Conservation (phyloP, 805 yeast genomes). For the Saturnispora diversa region DNA sequence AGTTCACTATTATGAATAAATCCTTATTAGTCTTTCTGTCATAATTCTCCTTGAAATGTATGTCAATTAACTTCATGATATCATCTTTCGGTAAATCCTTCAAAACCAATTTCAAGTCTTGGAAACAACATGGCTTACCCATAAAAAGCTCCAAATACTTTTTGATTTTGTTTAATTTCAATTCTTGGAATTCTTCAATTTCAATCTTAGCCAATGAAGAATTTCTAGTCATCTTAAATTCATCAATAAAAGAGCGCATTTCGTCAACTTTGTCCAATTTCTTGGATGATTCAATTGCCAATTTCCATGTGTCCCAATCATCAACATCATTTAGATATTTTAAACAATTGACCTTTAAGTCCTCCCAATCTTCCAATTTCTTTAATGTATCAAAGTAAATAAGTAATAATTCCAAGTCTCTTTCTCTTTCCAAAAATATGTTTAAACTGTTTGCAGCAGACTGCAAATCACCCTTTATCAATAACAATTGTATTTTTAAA, state of each 20-base stretch:
- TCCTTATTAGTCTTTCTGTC: conserved; percentile 18
- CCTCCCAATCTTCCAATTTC: conserved; percentile 34
- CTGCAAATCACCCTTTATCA: conserved; percentile 28
- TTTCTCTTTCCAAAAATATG: conserved; percentile 30
- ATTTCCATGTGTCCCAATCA: conserved; percentile 72
- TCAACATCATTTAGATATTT: conserved; percentile 47
- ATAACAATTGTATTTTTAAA: conserved; percentile 46
- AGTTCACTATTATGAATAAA: conserved; percentile 25
- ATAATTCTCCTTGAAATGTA: conserved; percentile 9
- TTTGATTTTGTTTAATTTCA: conserved; percentile 16
- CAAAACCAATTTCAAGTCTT: conserved; percentile 40
- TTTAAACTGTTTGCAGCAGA: conserved; percentile 30
- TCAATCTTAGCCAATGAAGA: conserved; percentile 47
- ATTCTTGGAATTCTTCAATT: conserved; percentile 12
- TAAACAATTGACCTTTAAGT: conserved; percentile 34
- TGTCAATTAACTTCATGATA: conserved; percentile 10
- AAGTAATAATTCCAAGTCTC: conserved; percentile 59
- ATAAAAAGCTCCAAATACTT: conserved; percentile 41
- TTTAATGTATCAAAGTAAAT: conserved; percentile 43
- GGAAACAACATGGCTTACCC: conserved; percentile 55
- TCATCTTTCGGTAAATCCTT: background rate
- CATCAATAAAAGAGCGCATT: conserved; percentile 26
- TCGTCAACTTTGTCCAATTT: conserved; percentile 30
- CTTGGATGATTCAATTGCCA: conserved; percentile 38
- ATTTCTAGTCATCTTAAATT: conserved; percentile 43